Base-by-base conservation (phyloP, 163 green algal genomes). In the Smithsoniella earleae region DNA sequence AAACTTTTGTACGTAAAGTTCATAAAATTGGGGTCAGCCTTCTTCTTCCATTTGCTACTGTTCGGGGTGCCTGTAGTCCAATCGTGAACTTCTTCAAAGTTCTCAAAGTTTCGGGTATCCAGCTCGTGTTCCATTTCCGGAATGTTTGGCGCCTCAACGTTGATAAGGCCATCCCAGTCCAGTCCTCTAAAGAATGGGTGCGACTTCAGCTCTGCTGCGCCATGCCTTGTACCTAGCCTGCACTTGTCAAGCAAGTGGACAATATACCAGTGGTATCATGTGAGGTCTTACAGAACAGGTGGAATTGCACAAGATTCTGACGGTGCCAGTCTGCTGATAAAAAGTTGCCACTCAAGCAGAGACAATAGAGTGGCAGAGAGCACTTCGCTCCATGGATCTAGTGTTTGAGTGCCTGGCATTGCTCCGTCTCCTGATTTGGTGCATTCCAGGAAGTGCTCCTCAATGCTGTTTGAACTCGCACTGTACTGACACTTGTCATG, bases 1-100 rank as follows among this genome's bases (percentile, higher is more conserved):
- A 86, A 93, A 82, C 92, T 94, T 82, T 97, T 98, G 86, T 95
- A 98, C 10, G 92, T 98, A 85, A 98, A 98, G 4, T 94, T 91
- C 13, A 97, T 88, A 79, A 98, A 98, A 76, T 97, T 86, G 28
- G 89, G 86, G 83, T 98, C 90, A 8, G 84, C 81, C 66, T 86
- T 82, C 62, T 74, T 72, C 66, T 76, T 73, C 75, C 77, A 83
- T 65, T 20, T 34, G 62, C 66, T 28, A 54, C 58, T 28, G 74
- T 76, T 52, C 36, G 13, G 38, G 20, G 36, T 6, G 5, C 65
- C 55, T 25, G 33, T 38, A 33, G 28, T 6, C 62, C 2, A 18
- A 28, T 43, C 33, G 18, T 62, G 34, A 46, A 90, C 88, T 80
- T 98, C 93, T 30, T 96, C 91, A 78, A 97, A 98, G 66, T 91